Evolutionary conservation across 192 early-diverging fungal species (phyloP).

Genomic region (Backusella sp.): DNA sequence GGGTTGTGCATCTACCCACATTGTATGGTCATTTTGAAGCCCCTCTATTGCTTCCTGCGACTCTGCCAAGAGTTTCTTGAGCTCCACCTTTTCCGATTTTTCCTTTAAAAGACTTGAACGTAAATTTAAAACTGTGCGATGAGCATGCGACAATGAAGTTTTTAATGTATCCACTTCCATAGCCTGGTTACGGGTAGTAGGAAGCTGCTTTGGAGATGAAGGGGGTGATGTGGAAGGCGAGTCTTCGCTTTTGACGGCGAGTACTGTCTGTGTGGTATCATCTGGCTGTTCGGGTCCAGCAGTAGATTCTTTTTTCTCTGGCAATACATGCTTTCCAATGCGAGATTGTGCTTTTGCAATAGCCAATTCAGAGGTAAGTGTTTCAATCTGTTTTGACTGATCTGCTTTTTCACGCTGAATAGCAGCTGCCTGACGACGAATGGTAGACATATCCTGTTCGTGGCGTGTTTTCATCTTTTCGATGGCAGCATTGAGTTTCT

Average conservation of each 20-base stretch:
- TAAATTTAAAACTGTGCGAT: conserved; percentile 55
- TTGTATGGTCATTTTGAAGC: conserved; percentile 43
- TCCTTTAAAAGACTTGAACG: conserved; percentile 52
- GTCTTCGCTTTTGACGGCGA: neutral
- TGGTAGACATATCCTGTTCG: conserved; percentile 59
- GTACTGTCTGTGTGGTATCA: neutral
- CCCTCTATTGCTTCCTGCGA: conserved; percentile 59
- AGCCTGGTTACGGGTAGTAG: conserved; percentile 22
- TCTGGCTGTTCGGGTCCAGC: neutral
- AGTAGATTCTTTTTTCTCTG: neutral
- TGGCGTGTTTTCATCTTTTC: conserved; percentile 52
- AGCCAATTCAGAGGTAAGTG: conserved; percentile 52
- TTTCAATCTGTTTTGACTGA: conserved; percentile 54
- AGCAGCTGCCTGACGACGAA: conserved; percentile 52
- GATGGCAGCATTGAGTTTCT: conserved; percentile 42
- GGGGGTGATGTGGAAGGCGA: conserved; percentile 21
- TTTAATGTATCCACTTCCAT: conserved; percentile 41
- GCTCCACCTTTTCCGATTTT: conserved; percentile 53
- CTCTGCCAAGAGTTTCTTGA: conserved; percentile 52
- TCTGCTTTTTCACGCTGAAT: conserved; percentile 63
- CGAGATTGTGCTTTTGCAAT: conserved; percentile 29
- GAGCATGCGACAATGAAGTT: conserved; percentile 38
- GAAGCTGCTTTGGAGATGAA: conserved; percentile 27
- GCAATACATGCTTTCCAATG: conserved; percentile 11
- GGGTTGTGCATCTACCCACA: conserved; percentile 27